Percentiles rank a stretch among this genome's conserved stretches.
Conservation (phyloP, 768 basidiomycete species). For the Kwoniella shandongensis region DNA sequence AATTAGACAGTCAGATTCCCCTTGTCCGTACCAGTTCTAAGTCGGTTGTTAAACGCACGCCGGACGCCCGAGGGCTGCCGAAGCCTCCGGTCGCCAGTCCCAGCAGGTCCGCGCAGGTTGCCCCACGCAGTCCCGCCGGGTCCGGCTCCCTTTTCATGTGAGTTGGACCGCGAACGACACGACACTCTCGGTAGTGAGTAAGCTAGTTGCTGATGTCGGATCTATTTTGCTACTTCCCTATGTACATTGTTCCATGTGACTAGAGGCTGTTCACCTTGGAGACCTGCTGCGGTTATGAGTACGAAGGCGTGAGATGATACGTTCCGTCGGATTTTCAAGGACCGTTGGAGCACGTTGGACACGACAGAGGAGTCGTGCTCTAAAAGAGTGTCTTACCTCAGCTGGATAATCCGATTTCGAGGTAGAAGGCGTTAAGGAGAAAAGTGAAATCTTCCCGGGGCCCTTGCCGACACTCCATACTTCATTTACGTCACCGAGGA, state of each 20-base stretch:
- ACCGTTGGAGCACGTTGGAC: slow-evolving; percentile 72
- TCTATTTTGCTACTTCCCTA: slow-evolving; percentile 80
- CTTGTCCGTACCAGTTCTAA: slow-evolving; percentile 78
- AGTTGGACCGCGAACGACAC: slow-evolving; percentile 73
- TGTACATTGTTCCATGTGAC: slow-evolving; percentile 77
- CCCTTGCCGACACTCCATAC: slow-evolving; percentile 63
- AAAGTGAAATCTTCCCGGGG: slow-evolving; percentile 78
- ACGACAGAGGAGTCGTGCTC: slow-evolving; percentile 69
- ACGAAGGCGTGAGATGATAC: slow-evolving; percentile 69
- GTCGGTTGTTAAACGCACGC: slow-evolving; percentile 61
- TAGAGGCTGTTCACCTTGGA: slow-evolving; percentile 80
- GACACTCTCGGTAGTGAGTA: slow-evolving; percentile 71
- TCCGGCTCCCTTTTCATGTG: slow-evolving; percentile 70
- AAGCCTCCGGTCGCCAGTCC: slow-evolving; percentile 58
- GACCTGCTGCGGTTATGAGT: slow-evolving; percentile 74
- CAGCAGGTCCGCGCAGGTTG: slow-evolving; percentile 57
- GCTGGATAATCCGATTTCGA: slow-evolving; percentile 72
- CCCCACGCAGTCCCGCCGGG: slow-evolving; percentile 63
- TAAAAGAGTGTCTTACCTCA: slow-evolving; percentile 71
- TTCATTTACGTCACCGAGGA: slow-evolving; percentile 69
- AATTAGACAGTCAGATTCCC: slow-evolving; percentile 83
- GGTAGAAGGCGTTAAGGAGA: slow-evolving; percentile 71
- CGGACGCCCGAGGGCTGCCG: slow-evolving; percentile 65
- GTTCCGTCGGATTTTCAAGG: slow-evolving; percentile 80
- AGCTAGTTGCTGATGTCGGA: slow-evolving; percentile 67